A percentile compares a stretch with the other conserved stretches of the same genome.
Conservation (phyloP, 495 filamentous ascomycete species). For the Staphylotrichum longicolle region DNA sequence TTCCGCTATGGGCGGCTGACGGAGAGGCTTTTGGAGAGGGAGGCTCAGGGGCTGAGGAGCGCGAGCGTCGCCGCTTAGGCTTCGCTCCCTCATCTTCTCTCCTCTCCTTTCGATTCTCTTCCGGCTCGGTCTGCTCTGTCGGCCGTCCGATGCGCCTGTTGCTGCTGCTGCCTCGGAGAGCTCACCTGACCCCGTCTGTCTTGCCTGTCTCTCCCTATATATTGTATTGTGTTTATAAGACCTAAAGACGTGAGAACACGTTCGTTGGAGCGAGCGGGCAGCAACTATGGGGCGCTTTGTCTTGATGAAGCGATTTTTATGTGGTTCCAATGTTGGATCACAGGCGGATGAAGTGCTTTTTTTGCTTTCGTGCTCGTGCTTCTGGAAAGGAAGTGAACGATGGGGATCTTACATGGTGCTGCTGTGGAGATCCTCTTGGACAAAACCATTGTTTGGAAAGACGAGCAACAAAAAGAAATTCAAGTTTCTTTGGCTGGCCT, state of each 20-base stretch:
- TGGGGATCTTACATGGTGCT: background rate
- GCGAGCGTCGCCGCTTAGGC: conserved; percentile 26
- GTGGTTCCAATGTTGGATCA: background rate
- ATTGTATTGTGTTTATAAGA: background rate
- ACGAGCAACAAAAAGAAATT: background rate
- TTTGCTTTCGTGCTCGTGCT: conserved; percentile 7
- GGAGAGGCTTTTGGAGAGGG: conserved; percentile 30
- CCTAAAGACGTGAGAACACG: conserved; percentile 12
- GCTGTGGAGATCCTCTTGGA: background rate
- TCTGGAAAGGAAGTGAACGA: background rate
- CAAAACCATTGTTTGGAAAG: background rate
- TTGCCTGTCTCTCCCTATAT: conserved; percentile 6
- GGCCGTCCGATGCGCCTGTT: conserved; percentile 4
- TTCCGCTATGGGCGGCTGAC: conserved; percentile 20
- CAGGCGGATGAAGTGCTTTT: background rate
- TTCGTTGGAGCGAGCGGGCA: conserved; percentile 24
- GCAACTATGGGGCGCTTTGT: conserved; percentile 8
- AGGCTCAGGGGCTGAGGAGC: conserved; percentile 21
- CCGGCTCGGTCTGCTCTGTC: background rate
- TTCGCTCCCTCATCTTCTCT: background rate
- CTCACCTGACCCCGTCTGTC: conserved; percentile 18
- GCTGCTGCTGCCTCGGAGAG: conserved; percentile 2
- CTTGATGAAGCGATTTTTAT: conserved; percentile 1
- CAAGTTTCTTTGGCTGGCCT: conserved; percentile 10
- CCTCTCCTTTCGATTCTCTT: conserved; percentile 3